These are phyloP conservation scores for Chloranthus sessilifolius DNA, from an alignment of 164 flowering plant species.

Conservation along the genomic window DNA sequence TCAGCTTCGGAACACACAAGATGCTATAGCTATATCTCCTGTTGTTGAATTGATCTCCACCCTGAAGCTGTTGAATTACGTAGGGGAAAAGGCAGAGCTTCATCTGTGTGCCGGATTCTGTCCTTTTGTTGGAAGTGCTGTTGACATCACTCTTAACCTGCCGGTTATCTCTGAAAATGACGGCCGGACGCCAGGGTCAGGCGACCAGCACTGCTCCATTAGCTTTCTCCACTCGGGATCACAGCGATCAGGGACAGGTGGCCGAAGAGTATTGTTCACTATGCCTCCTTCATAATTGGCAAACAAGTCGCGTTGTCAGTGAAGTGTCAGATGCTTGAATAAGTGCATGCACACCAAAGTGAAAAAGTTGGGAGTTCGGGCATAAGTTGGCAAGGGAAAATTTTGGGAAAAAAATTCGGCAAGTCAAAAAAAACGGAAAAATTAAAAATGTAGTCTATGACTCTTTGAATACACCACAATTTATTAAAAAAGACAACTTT, in stretches of 20 bases:
- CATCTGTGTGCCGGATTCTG: slow-evolving; percentile 11
- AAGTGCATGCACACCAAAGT: no score
- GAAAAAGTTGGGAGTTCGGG: no score
- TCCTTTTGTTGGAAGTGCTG: slow-evolving; percentile 33
- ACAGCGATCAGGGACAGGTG: slow-evolving; percentile 62
- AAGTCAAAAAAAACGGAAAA: no score
- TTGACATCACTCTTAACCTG: slow-evolving; percentile 54
- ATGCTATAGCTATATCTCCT: no score
- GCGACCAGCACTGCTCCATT: slow-evolving; percentile 88
- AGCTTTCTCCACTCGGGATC: slow-evolving; percentile 70
- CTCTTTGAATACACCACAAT: no score
- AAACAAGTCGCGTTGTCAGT: no score
- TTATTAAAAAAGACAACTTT: no score
- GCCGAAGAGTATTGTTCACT: slow-evolving; percentile 69
- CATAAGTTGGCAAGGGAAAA: no score
- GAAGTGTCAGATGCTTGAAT: no score
- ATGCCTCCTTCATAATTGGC: slow-evolving; percentile 73
- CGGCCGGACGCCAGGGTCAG: slow-evolving; percentile 63
- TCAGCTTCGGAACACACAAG: no score
- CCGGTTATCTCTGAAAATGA: slow-evolving; percentile 71
- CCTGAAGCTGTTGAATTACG: slow-evolving; percentile 4
- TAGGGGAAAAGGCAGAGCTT: slow-evolving; percentile 6
- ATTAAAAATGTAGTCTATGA: no score
- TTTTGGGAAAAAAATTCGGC: no score
- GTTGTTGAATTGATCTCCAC: neutral